Base-by-base conservation (phyloP, 805 yeast genomes). In the Lipomyces starkeyi region DNA sequence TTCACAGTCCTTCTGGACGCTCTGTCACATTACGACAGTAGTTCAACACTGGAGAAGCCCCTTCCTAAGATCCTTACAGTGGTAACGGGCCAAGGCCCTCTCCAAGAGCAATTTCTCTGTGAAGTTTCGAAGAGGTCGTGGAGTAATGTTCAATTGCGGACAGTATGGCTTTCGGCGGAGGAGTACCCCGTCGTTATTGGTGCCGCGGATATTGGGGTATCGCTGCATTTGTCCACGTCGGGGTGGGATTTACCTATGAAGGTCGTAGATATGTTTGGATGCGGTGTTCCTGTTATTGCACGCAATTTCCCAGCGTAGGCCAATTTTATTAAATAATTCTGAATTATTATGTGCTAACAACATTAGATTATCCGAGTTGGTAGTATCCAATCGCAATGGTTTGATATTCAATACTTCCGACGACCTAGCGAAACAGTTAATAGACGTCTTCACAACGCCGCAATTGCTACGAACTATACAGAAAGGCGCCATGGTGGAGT, bases 1-100 rank as follows among this genome's bases (percentile, higher is more conserved):
- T 87, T 95, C 64, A 80, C 80, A 29, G 78, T 91, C 49, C 79
- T 95, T 20, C 79, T 94, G 20, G 86, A 87, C 11, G 92, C 97
- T 0, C 80, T 95, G 64, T 83, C 84, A 62, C 71, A 78, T 27
- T 88, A 91, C 71, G 93, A 90, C 60, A 61, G 70, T 52, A 63
- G 62, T 3, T 59, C 68, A 53, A 61, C 61, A 68, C 5, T 58
- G 56, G 25, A 43, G 8, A n/a, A 66, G 59, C 9, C 69, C 2
- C 58, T 62, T n/a, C 65, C 63, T 8, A 43, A 71, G 0, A 75
- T 93, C 1, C 77, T 87, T 52, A 85, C 92, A 63, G 79, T 95
- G n/a, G 89, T 95, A n/a, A 95, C 99, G 0, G 99, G 99, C 0
- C 94, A 93, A 77, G 99, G 99, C 0, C 98, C 98, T 0, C 77